A percentile compares a stretch with the other conserved stretches of the same genome.
phyloP scores from a whole-genome alignment of 2,329 filamentous ascomycete genomes.

The Penicillium sp. region DNA sequence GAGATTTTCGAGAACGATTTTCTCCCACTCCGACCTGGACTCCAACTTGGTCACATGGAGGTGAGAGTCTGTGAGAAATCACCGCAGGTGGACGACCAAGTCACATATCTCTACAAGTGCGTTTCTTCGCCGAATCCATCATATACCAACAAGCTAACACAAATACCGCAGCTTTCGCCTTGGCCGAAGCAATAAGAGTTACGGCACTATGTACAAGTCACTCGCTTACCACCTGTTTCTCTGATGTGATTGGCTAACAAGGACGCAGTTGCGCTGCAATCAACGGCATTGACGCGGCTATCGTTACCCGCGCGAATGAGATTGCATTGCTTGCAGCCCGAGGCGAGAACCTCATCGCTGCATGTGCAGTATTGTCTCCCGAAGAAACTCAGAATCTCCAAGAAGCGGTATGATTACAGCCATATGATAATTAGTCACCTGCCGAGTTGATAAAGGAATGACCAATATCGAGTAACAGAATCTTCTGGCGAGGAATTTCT shows the following conservation, averaged over 20 bases:
- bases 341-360: constrained; percentile 75
- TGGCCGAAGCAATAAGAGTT: constrained; percentile 77
- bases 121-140: not conserved
- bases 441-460: too few relatives aligned
- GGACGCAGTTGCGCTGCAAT: constrained; percentile 71
- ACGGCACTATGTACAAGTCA: constrained; percentile 66
- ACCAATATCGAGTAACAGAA: constrained; percentile 20
- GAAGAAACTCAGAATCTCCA: constrained; percentile 69
- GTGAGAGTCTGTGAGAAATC: constrained; percentile 51
- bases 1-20: constrained; percentile 59
- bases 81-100: constrained; percentile 54
- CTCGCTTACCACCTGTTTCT: too few relatives aligned
- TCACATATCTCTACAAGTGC: constrained; percentile 70
- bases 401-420: constrained; percentile 58
- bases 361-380: constrained; percentile 69
- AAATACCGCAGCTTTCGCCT: constrained; percentile 48
- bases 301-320: constrained; percentile 76
- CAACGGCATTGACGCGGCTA: constrained; percentile 74
- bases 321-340: constrained; percentile 69
- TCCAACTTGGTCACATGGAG: constrained; percentile 65
- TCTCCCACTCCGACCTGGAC: constrained; percentile 48
- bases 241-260: constrained; percentile 1
- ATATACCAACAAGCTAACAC: not conserved
- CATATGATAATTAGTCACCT: too few relatives aligned
- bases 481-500: constrained; percentile 23